These are phyloP conservation scores for Penicillium flavigenum DNA, from an alignment of 495 filamentous ascomycete genomes.

Conservation along the genomic window DNA sequence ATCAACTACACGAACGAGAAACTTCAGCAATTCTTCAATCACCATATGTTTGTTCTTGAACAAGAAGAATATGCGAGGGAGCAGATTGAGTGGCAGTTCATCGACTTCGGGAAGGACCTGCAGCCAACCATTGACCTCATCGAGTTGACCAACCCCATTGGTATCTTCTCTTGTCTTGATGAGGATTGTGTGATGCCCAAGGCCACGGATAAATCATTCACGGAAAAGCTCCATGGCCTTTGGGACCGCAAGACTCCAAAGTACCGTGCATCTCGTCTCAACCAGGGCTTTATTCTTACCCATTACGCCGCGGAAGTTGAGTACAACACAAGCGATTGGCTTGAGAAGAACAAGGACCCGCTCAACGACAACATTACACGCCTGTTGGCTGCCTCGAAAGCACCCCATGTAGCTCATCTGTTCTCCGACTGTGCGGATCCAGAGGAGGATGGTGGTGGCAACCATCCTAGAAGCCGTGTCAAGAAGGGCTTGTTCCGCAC, in stretches of 20 bases:
- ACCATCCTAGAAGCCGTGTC: conserved; percentile 72
- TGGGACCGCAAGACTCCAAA: conserved; percentile 97
- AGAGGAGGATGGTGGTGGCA: conserved; percentile 65
- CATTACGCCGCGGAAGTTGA: conserved; percentile 98
- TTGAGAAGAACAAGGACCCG: conserved; percentile 99
- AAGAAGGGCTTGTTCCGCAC: conserved; percentile 98
- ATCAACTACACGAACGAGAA: conserved; percentile 99
- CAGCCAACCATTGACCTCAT: conserved; percentile 99
- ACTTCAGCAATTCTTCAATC: conserved; percentile 99
- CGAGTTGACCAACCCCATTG: conserved; percentile 92
- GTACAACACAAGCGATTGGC: conserved; percentile 91
- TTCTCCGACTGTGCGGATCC: conserved; percentile 84
- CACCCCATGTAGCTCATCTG: conserved; percentile 78
- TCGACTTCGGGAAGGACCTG: conserved; percentile 95
- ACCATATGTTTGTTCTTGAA: conserved; percentile 99
- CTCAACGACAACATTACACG: conserved; percentile 94
- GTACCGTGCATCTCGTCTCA: conserved; percentile 83
- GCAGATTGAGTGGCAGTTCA: conserved; percentile 99
- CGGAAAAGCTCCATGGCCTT: conserved; percentile 91
- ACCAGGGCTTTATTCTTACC: conserved; percentile 94
- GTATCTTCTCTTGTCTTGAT: conserved; percentile 97
- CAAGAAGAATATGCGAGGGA: conserved; percentile 98
- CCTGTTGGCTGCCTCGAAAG: conserved; percentile 75
- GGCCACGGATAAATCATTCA: conserved; percentile 94
- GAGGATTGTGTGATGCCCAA: conserved; percentile 99